Percentiles rank a stretch among this genome's conserved stretches.
Evolutionary conservation across 1,139 yeast genomes (phyloP).

Genomic region (Protomyces arabidopsidicola): DNA sequence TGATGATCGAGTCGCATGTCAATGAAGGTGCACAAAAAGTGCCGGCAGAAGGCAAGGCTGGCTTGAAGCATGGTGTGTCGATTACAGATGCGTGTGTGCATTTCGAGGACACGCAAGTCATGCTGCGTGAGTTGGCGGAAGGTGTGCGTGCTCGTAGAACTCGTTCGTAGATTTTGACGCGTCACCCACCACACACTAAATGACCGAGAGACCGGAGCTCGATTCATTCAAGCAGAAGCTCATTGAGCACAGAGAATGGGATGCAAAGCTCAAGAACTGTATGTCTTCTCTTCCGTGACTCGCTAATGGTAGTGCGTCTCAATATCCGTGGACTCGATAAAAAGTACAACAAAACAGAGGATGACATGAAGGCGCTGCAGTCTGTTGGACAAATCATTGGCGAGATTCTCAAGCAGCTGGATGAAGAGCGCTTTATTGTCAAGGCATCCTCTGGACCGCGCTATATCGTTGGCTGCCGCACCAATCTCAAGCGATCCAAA

Average conservation of each 20-base stretch:
- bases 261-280: conserved; percentile 72
- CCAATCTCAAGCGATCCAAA: conserved; percentile 76
- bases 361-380: conserved; percentile 59
- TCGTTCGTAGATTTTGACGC: background rate
- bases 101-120: conserved; percentile 76
- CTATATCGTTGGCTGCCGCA: conserved; percentile 95
- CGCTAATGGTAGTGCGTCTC: conserved; percentile 48
- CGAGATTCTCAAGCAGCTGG: conserved; percentile 91
- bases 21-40: conserved; percentile 91
- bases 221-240: conserved; percentile 77
- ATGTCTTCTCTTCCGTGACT: conserved; percentile 31
- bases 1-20: conserved; percentile 92
- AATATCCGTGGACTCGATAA: conserved; percentile 79
- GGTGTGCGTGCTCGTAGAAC: conserved; percentile 74
- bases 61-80: conserved; percentile 83
- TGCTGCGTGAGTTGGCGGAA: conserved; percentile 63
- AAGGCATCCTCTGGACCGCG: conserved; percentile 98
- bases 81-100: conserved; percentile 96
- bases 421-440: conserved; percentile 90
- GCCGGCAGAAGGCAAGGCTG: conserved; percentile 55
- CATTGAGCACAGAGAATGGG: conserved; percentile 92
- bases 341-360: conserved; percentile 88
- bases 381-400: conserved; percentile 98
- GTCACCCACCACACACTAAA: conserved; percentile 1
- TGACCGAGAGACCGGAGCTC: background rate